A percentile compares a stretch with the other conserved stretches of the same genome.
Evolutionary conservation across 306 rosid genomes (phyloP).

Genomic region (Lagenaria siceraria): DNA sequence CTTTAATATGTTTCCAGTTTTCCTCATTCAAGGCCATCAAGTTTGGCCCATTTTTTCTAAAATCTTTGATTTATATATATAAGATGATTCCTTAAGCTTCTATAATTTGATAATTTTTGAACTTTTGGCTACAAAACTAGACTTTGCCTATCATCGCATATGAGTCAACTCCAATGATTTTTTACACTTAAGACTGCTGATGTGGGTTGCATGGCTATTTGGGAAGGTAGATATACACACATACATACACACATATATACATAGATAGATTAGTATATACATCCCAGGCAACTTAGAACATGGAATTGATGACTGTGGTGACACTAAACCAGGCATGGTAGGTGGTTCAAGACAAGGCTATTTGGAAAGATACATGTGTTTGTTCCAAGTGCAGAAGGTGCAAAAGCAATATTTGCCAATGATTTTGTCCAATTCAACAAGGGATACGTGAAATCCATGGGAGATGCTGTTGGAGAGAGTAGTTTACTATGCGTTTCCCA

Average conservation of each 20-base stretch:
- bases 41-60: neutral
- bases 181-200: neutral
- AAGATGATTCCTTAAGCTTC: neutral
- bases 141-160: neutral
- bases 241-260: neutral
- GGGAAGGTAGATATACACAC: neutral
- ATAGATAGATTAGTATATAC: neutral
- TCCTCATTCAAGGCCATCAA: neutral
- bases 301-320: constrained; percentile 9
- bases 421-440: constrained; percentile 61
- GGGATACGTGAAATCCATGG: constrained; percentile 66
- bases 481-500: constrained; percentile 45
- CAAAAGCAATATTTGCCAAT: constrained; percentile 37
- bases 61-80: neutral
- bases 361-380: constrained; percentile 57
- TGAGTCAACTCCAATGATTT: neutral
- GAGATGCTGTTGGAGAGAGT: constrained; percentile 48
- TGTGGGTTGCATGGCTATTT: neutral
- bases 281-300: neutral
- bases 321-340: constrained; percentile 39
- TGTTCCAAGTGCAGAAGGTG: constrained; percentile 57
- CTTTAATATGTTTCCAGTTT: neutral
- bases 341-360: constrained; percentile 65
- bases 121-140: neutral
- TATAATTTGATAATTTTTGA: neutral